Evolutionary conservation across 106 monocot species (phyloP), one percentile per base, ranked within the genome.

Genomic region (Gastrodia elata): DNA sequence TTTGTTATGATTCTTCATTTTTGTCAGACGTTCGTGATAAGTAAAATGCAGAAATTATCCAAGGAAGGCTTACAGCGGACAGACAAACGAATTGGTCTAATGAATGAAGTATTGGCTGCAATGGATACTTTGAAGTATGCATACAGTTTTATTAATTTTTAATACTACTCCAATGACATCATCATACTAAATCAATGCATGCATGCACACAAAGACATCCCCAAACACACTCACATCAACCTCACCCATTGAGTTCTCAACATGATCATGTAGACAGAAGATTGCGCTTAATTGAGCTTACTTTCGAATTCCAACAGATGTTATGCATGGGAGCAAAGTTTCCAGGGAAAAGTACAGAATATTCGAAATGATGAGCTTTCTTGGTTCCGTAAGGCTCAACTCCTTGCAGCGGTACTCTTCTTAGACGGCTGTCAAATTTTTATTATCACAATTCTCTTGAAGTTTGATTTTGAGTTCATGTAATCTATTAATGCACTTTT

Each of bases 101-200:
- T 98, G 98, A 98, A 98, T 82, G 98, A 98, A 85, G 73, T 93
- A 61, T 82, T 98, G 80, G 93, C 93, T 78, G 98, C 98, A 16
- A 98, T 93, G 98, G 98, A 98, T 59, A 89, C 85, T 34, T 88
- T 98, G 67, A 98, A 98, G 98, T 98, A 89, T 81, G 96, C 52
- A 38, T 35, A 37, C 40, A 64, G 22, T 68, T 59, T 6, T 40
- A 71, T 78, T 58, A 39, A 28, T 37, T 40, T 28, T 30, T 57
- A 25, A 7, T 35, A 52, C 16, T 30, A 14, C n/a, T 64, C n/a
- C 67, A 25, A n/a, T 24, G 9, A 69, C 2, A 39, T 25, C 69
- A 40, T 5, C 40, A 39, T 40, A 24, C 41, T 25, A 39, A 38
- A 67, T 67, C 67, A 67, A 69, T 11, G 26, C 69, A 1, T 39